Base-by-base conservation (phyloP, 805 yeast genomes). In the Priceomyces carsonii region DNA sequence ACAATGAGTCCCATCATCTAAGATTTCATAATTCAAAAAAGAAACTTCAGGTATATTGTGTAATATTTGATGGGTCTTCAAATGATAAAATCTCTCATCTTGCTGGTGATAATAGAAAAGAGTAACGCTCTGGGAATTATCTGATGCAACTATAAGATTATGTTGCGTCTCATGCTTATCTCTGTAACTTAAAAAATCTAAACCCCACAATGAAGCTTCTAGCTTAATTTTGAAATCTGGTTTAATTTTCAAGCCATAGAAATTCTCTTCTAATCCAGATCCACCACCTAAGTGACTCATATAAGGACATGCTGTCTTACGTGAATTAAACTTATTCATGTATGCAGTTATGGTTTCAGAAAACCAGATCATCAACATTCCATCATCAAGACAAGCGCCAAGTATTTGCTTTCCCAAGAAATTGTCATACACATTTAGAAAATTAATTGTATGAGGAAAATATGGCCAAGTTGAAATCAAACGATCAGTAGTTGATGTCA, bases 141-240 rank as follows among this genome's bases (percentile, higher is more conserved):
- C 85, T 0, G 84, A 72, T 0, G 71, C 67, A 0, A 62, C 75
- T 9, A 81, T 41, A 26, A 74, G 35, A 35, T 63, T 50, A 23
- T 54, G 62, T 29, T 42, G 18, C 3, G 45, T 48, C 7, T 51
- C 55, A 5, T 29, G 7, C 4, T 27, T 13, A 15, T 44, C 51
- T 5, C 26, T 18, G 18, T 49, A 48, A 2, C 48, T 30, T n/a
- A 55, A 43, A 24, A 73, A 55, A 47, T 79, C 85, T 13, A 78
- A 45, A 0, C 86, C 85, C 89, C 89, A 82, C 2, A 72, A 77
- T 1, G 84, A 77, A 1, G 72, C 56, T 5, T 59, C 59, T 30
- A 72, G 45, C 20, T 55, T 59, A 3, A 73, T 36, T 17, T 45
- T 49, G 22, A 57, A 47, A 14, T 52, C 61, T 2, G 66, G 51